Conservation (phyloP, 306 rosid species). For the Cucurbita pepo region DNA sequence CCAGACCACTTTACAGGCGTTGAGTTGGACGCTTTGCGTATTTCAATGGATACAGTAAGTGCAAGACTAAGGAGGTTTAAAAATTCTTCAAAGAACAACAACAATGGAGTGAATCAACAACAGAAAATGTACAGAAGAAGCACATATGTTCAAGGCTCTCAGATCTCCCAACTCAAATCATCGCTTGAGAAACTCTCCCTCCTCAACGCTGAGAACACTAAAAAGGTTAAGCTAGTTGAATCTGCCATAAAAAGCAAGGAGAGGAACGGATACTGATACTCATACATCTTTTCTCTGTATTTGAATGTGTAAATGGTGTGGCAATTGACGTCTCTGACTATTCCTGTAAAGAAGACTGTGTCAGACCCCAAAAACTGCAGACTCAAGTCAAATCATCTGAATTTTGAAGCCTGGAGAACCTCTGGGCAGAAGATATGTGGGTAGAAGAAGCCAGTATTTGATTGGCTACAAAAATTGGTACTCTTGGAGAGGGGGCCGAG, state of each 20-base stretch:
- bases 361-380: not conserved
- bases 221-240: constrained; percentile 63
- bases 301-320: not conserved
- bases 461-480: not conserved
- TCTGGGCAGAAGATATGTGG: not conserved
- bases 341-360: not conserved
- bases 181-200: constrained; percentile 61
- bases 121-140: constrained; percentile 35
- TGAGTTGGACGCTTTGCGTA: constrained; percentile 65
- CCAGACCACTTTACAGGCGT: constrained; percentile 57
- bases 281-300: not conserved
- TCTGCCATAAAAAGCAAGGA: constrained; percentile 39
- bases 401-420: not conserved
- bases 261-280: constrained; percentile 19
- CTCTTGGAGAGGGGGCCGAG: not conserved
- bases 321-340: not conserved
- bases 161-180: constrained; percentile 52
- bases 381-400: not conserved
- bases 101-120: constrained; percentile 23
- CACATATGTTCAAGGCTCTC: constrained; percentile 31
- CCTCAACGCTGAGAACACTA: constrained; percentile 45
- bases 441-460: not conserved
- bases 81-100: constrained; percentile 30
- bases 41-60: constrained; percentile 45
- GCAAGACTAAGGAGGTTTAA: constrained; percentile 53